Evolutionary conservation across 2,329 filamentous ascomycete genomes (phyloP).

Genomic region (Colletotrichum orbiculare): DNA sequence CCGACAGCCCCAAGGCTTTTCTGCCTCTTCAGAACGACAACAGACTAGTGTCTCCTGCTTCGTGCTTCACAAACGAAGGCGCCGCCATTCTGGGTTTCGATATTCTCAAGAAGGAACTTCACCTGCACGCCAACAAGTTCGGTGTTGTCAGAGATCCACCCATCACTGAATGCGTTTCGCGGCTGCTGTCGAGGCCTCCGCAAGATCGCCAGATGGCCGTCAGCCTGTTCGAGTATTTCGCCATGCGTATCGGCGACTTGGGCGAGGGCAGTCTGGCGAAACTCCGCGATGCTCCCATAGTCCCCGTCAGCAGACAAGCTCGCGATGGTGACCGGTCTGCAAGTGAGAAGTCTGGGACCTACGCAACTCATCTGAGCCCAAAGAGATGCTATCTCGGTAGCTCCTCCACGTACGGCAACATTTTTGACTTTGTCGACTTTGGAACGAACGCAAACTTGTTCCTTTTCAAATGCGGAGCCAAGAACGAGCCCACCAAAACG

Average conservation of each 20-base stretch:
- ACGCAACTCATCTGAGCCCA: constrained; percentile 71
- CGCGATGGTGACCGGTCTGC: constrained; percentile 39
- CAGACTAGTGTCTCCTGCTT: constrained; percentile 75
- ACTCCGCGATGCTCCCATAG: constrained; percentile 74
- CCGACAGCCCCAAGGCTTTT: constrained; percentile 66
- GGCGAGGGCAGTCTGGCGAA: constrained; percentile 68
- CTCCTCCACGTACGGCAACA: constrained; percentile 78
- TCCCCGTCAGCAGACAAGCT: constrained; percentile 68
- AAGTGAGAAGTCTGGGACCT: constrained; percentile 33
- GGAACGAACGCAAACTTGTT: constrained; percentile 89
- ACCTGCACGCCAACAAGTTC: constrained; percentile 77
- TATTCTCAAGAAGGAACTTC: constrained; percentile 80
- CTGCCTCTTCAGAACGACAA: constrained; percentile 78
- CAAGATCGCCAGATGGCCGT: constrained; percentile 73
- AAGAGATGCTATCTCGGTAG: constrained; percentile 83
- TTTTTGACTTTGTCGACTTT: constrained; percentile 98
- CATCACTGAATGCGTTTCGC: constrained; percentile 79
- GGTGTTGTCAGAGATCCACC: constrained; percentile 86
- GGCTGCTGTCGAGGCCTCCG: constrained; percentile 79
- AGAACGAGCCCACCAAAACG: constrained; percentile 86
- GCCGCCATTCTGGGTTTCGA: constrained; percentile 84
- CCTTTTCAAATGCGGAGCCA: constrained; percentile 87
- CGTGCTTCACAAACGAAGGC: constrained; percentile 85
- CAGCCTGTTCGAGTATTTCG: constrained; percentile 84
- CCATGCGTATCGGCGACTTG: constrained; percentile 80